A percentile compares a stretch with the other conserved stretches of the same genome.
Conservation (phyloP, 1,139 yeast species). For the Sugiyamaella grinbergsii region DNA sequence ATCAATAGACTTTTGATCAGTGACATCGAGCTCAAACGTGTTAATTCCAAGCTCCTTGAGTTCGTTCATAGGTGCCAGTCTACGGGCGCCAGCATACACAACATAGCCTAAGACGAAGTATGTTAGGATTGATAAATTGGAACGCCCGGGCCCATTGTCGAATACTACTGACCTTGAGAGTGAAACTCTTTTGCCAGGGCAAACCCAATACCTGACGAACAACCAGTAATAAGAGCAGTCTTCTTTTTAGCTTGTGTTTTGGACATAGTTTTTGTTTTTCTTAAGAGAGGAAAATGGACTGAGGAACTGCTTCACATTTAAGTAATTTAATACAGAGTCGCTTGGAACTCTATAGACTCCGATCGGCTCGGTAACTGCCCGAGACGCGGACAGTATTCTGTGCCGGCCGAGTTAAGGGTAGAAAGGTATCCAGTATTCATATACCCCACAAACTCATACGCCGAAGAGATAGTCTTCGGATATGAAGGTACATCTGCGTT, state of each 20-base stretch:
- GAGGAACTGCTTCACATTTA: background rate
- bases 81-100: constrained; percentile 75
- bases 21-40: constrained; percentile 54
- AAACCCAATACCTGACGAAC: constrained; percentile 80
- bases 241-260: constrained; percentile 3
- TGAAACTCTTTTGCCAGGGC: constrained; percentile 68
- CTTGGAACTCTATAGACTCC: too few species aligned
- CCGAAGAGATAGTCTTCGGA: background rate
- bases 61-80: constrained; percentile 62
- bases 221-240: constrained; percentile 69
- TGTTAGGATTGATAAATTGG: too few species aligned
- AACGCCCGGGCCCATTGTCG: too few species aligned
- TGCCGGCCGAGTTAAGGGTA: too few species aligned
- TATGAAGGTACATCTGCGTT: background rate
- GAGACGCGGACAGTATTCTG: too few species aligned
- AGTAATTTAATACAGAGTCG: too few species aligned
- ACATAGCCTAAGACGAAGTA: constrained; percentile 49
- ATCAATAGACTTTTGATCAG: constrained; percentile 53
- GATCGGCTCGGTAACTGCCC: background rate
- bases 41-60: constrained; percentile 46
- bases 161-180: constrained; percentile 41
- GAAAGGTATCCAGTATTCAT: too few species aligned
- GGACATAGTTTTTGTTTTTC: constrained; percentile 1
- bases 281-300: background rate
- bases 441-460: too few species aligned